These are phyloP conservation scores for Middelhovenomyces tepae DNA, from an alignment of 805 yeast genomes.

Conservation along the genomic window DNA sequence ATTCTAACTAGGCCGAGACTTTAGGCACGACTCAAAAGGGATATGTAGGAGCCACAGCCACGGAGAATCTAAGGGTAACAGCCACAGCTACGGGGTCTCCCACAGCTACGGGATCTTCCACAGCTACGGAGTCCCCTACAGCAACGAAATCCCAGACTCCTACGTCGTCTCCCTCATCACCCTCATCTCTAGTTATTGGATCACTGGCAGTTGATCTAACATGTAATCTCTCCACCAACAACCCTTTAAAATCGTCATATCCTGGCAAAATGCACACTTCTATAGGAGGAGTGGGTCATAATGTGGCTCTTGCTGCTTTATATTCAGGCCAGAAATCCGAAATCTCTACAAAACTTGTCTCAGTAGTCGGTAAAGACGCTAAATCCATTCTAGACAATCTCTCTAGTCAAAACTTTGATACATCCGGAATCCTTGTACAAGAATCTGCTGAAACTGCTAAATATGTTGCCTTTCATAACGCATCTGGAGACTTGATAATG, in stretches of 20 bases:
- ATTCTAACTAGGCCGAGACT: too few relatives aligned
- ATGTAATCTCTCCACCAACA: constrained; percentile 35
- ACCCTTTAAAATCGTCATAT: constrained; percentile 31
- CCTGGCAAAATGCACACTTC: constrained; percentile 53
- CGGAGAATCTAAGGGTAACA: constrained; percentile 1
- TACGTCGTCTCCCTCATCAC: too few relatives aligned
- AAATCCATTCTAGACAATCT: not conserved
- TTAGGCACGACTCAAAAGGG: too few relatives aligned
- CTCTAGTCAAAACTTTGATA: constrained; percentile 18
- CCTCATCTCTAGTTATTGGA: constrained; percentile 58
- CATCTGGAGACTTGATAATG: constrained; percentile 52
- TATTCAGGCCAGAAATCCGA: constrained; percentile 23
- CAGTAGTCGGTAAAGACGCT: constrained; percentile 54
- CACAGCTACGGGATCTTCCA: not conserved
- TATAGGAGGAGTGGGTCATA: constrained; percentile 81
- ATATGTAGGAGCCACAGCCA: constrained; percentile 2
- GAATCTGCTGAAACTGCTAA: constrained; percentile 46
- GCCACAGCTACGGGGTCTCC: constrained; percentile 2
- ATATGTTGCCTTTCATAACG: constrained; percentile 60
- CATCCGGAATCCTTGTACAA: constrained; percentile 33
- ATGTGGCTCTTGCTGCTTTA: constrained; percentile 58
- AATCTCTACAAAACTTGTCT: constrained; percentile 37
- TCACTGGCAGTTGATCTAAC: constrained; percentile 70
- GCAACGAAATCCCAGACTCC: too few relatives aligned
- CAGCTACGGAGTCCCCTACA: too few relatives aligned